phyloP scores from a whole-genome alignment of 306 rosid genomes.

The Morella rubra region DNA sequence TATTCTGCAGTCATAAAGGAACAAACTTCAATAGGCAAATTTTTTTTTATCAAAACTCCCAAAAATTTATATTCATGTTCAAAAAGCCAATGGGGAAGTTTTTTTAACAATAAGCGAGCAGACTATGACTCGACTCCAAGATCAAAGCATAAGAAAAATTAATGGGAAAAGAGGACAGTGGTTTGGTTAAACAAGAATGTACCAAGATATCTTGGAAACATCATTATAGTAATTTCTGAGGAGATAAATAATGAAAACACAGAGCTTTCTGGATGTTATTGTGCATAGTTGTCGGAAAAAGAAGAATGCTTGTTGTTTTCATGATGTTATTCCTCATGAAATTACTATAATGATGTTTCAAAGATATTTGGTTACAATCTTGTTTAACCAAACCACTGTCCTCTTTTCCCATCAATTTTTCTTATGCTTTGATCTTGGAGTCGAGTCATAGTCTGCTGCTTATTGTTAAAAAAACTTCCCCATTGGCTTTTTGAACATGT shows the following conservation, averaged over 20 bases:
- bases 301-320: neutral
- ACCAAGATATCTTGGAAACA: neutral
- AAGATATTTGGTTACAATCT: neutral
- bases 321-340: neutral
- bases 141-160: neutral
- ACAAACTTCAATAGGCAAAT: neutral
- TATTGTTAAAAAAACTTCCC: neutral
- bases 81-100: neutral
- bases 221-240: neutral
- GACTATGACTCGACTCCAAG: neutral
- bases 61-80: neutral
- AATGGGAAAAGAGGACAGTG: neutral
- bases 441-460: neutral
- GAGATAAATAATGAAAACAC: neutral
- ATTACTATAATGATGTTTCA: neutral
- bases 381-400: neutral
- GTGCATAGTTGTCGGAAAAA: neutral
- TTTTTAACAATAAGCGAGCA: neutral
- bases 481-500: neutral
- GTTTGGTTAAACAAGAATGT: neutral
- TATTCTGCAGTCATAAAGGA: slow-evolving; percentile 36
- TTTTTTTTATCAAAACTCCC: too few relatives aligned
- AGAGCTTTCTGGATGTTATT: neutral
- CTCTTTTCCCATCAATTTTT: neutral
- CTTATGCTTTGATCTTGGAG: neutral